Evolutionary conservation across 164 flowering plant genomes (phyloP), one percentile per base, ranked within the genome.

Genomic region (Cinnamomum micranthum): DNA sequence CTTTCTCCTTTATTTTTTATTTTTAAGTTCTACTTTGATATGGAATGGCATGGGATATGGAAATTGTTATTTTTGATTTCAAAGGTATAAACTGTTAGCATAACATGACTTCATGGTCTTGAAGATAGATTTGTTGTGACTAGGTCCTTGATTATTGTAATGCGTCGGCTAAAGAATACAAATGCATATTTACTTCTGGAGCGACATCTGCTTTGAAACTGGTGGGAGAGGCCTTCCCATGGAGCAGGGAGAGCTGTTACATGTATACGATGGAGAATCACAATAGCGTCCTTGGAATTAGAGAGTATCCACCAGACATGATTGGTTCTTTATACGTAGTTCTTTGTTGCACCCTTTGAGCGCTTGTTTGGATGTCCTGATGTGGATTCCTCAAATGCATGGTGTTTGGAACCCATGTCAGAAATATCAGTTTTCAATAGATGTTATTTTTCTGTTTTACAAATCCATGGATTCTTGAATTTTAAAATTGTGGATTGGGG

Each of bases 191-290:
- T 79, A 93, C 98, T 41, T 91, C 99, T 65, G 99, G 99, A 73
- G 97, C 98, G 3, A 95, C 98, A 24, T 91, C 93, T 41, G 98
- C 95, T 25, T 67, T 95, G 72, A 95, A 95, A 82, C 83, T 95
- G 74, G 88, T 95, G 12, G 99, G 98, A 10, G 98, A 95, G 82
- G 82, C 92, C 69, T 95, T 95, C 79, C 99, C 99, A 50, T 95
- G 98, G 98, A 88, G 88, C 77, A 72, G 71, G 51, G 82, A 85
- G 63, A 91, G 99, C 86, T 78, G 81, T 77, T 95, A 86, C 76
- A 84, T 87, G 90, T 95, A 95, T 84, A 91, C 97, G 15, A 87
- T 84, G 91, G 99, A 95, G 82, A 95, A 95, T 77, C 99, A 95
- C 77, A 95, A 95, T 70, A 95, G 99, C 82, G 99, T 93, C 27